Evolutionary conservation across 2,329 filamentous ascomycete genomes (phyloP).

Genomic region (Purpureocillium takamizusanense): DNA sequence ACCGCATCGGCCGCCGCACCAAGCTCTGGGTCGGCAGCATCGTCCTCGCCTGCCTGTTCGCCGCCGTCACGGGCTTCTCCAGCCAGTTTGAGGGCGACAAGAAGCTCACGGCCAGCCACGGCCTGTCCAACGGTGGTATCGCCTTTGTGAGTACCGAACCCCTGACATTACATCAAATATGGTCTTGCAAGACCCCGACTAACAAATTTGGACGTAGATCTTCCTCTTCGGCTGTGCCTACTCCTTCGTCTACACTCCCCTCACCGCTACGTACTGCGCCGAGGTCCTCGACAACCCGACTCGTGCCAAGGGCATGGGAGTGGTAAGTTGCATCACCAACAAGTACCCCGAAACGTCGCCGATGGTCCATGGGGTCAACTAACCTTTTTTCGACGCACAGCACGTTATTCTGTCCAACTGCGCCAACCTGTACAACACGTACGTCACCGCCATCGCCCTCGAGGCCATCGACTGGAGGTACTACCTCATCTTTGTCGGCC

Average conservation of each 20-base stretch:
- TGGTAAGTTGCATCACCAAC: constrained; percentile 18
- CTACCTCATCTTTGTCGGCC: constrained; percentile 21
- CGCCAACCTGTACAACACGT: constrained; percentile 22
- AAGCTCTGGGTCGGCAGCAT: constrained; percentile 41
- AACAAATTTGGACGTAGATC: constrained; percentile 23
- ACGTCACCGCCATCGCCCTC: constrained; percentile 19
- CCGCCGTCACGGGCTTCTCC: constrained; percentile 35
- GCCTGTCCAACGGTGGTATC: constrained; percentile 33
- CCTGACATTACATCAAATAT: no score
- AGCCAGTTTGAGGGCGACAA: constrained; percentile 26
- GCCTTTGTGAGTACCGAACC: constrained; percentile 36
- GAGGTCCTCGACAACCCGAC: constrained; percentile 22
- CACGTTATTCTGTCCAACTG: constrained; percentile 19
- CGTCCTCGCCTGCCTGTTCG: constrained; percentile 34
- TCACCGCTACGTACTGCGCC: constrained; percentile 27
- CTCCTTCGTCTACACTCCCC: constrained; percentile 40
- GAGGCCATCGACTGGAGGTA: constrained; percentile 20
- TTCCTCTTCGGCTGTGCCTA: constrained; percentile 44
- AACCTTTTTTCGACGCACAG: constrained; percentile 1
- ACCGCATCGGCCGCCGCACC: constrained; percentile 24
- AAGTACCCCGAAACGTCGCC: no score
- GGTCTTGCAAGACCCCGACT: not conserved
- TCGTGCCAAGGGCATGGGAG: constrained; percentile 25
- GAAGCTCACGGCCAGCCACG: constrained; percentile 19
- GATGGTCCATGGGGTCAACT: no score